Evolutionary conservation across 495 filamentous ascomycete species (phyloP), one percentile per base, ranked within the genome.

Genomic region (Glarea lozoyensis): DNA sequence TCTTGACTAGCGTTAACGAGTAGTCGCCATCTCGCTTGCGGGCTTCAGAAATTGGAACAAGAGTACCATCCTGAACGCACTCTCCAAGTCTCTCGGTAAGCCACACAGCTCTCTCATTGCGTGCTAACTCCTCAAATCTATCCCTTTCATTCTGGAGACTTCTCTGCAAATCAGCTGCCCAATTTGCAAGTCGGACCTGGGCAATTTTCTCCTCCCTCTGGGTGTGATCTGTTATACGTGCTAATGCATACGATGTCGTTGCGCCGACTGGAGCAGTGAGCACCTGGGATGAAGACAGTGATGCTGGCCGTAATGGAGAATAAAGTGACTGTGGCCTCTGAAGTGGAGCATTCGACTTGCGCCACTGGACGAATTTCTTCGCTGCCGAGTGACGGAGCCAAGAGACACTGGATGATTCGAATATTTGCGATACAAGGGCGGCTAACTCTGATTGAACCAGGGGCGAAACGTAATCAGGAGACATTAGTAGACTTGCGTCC

Each of bases 401-500:
- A n/a, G 86, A 76, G 20, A 86, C 70, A 40, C 83, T 87, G 32
- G 93, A 82, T 4, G 72, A 72, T 30, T 86, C 78, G 53, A 98
- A 90, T 9, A 97, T 62, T 24, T 78, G 74, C 22, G 73, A 61
- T 27, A 96, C 80, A 10, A 99, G 68, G 11, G 62, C 56, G 10
- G 56, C 49, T 6, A 99, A 74, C 48, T 99, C 93, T 16, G 88
- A 89, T 20, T 73, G 58, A 10, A 86, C 62, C 1, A 97, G 69
- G 2, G 93, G 93, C 43, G 87, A 83, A 13, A 94, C 69, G 59
- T 99, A 99, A 52, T 90, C 84, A 2, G 93, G 80, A 35, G 78
- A 87, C 92, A 99, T 99, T 11, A 99, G 70, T 0, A 92, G 75
- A 54, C 86, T 93, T 20, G 92, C 92, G 55, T 99, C 92, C 87